Evolutionary conservation across 306 rosid genomes (phyloP), one percentile per base, ranked within the genome.

Genomic region (Medicago arabica): DNA sequence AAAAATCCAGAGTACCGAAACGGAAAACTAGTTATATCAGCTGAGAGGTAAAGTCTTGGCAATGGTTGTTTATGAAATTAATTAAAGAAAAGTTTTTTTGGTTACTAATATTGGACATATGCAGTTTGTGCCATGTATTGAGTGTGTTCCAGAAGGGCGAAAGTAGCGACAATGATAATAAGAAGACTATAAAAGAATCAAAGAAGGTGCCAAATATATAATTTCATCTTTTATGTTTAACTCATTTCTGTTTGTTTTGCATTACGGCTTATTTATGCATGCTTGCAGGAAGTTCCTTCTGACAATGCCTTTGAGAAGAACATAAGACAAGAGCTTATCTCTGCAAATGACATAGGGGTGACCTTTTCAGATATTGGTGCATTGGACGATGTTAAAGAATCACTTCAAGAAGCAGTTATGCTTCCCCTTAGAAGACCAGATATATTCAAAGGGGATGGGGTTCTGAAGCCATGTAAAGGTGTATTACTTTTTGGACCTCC

Each of bases 401-500:
- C 97, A 76, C 93, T 92, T 59, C 91, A 92, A 67, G 97, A 92
- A 76, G 61, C 87, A 57, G 91, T 92, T 57, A 92, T 92, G 96
- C 97, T 89, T 47, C 97, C 97, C 12, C 93, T 89, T 51, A 83
- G 91, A 85, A 89, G 96, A 68, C 97, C 97, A 38, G 90, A 92
- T 59, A 87, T 92, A 43, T 92, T 92, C 87, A 83, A 81, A 72
- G 90, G 90, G 12, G 3, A 2, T 36, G 96, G 96, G 1, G 85
- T 92, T 47, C 89, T 92, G 11, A 86, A 92, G 79, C 97, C 97
- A 16, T 92, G 96, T 44, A 87, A 88, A 79, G 96, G 97, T 6
- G 87, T 89, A 72, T 78, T 92, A 81, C 97, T 92, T 18, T 92
- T 92, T 49, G 97, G 97, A 9, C 97, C 97, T 53, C 96, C 97